These are phyloP conservation scores for Quercus aquifolioides DNA, from an alignment of 306 rosid genomes.

Conservation along the genomic window DNA sequence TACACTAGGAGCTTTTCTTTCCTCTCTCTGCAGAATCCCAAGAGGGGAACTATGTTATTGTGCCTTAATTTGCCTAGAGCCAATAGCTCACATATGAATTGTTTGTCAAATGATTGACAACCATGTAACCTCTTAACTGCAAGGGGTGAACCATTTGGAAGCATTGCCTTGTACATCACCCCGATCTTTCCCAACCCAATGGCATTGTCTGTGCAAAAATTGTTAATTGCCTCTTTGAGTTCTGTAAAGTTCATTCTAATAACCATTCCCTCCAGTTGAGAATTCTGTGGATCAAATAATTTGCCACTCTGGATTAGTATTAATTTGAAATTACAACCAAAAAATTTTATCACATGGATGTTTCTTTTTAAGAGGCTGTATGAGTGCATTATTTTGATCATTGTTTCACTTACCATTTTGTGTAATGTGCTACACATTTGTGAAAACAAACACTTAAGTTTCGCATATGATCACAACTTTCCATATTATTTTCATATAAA, in stretches of 20 bases:
- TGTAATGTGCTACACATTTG: too few species aligned
- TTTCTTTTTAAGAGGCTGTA: fast-evolving
- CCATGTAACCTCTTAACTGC: constrained; percentile 28
- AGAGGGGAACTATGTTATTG: neutral
- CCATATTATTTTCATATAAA: too few species aligned
- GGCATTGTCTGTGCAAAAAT: constrained; percentile 18
- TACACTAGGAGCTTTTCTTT: constrained; percentile 7
- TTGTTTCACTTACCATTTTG: too few species aligned
- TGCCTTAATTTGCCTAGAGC: constrained; percentile 19
- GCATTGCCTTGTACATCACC: constrained; percentile 25
- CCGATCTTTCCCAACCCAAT: constrained; percentile 38
- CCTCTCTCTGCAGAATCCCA: constrained; percentile 11
- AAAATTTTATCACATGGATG: too few species aligned
- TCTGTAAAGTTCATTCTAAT: constrained; percentile 19
- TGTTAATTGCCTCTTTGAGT: constrained; percentile 22
- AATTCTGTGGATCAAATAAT: too few species aligned
- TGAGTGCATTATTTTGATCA: too few species aligned
- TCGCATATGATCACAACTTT: too few species aligned
- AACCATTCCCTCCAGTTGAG: constrained; percentile 1
- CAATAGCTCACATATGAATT: constrained; percentile 21
- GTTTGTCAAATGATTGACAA: neutral
- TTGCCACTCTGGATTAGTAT: too few species aligned
- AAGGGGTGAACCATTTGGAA: constrained; percentile 14
- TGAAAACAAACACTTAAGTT: too few species aligned
- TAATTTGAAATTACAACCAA: too few species aligned